Evolutionary conservation across 2,329 filamentous ascomycete genomes (phyloP), one percentile per base, ranked within the genome.

Genomic region (Polychaeton citri): DNA sequence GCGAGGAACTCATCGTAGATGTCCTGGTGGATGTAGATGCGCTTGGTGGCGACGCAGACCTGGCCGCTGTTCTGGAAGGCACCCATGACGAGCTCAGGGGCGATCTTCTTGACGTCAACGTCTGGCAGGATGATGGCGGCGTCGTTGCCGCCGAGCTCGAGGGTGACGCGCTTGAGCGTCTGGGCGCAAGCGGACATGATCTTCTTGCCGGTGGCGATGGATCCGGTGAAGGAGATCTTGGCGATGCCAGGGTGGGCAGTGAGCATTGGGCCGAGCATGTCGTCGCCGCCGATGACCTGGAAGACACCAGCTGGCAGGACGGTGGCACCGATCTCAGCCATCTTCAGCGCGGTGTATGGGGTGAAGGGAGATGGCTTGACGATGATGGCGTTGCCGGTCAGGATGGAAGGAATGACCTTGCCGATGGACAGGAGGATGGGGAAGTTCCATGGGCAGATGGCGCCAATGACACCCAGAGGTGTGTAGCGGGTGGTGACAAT

Each of bases 201-300:
- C 52, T 66, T 67, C 60, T 76, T 77, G 7, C 75, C 75, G 0
- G 71, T 76, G 0, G 63, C 60, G 5, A 64, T 71, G 8, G 71
- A 76, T 2, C 76, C 74, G 0, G 76, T 79, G 55, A 80, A 80
- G 44, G 63, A 66, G 50, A 80, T 69, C 62, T 76, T 79, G 38
- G 68, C 63, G 37, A 79, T 66, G 15, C 63, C 69, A 0, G 72
- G 71, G 46, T 79, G 74, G n/a, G 51, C 53, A 0, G 72, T 76
- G 35, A 79, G 52, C 63, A 63, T 65, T 1, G 69, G 71, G 3
- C 76, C 76, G 5, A 80, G 65, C 30, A 63, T 60, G 44, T 79
- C 74, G 35, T 72, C 72, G 5, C 75, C 76, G 35, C 69, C 69
- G 2, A 80, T 54, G 0, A 63, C 69, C 47, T 79, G 74, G 2